Conservation (phyloP, 768 basidiomycete genomes). For the Cantharellus anzutake region DNA sequence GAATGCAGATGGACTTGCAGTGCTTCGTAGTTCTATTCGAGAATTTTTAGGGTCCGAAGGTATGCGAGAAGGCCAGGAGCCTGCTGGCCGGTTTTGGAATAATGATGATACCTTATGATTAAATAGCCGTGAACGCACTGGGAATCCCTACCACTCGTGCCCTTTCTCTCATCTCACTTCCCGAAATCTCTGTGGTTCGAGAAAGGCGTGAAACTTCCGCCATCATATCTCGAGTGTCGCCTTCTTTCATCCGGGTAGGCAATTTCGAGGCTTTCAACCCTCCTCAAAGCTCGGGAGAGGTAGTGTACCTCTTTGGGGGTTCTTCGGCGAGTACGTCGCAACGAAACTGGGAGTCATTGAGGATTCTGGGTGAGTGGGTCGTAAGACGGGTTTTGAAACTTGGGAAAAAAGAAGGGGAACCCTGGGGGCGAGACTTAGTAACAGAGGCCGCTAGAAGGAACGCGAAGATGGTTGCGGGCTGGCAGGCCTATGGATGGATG, state of each 20-base stretch:
- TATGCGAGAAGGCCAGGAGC: constrained; percentile 14
- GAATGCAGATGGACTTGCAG: constrained; percentile 84
- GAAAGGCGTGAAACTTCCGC: constrained; percentile 55
- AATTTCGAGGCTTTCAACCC: constrained; percentile 75
- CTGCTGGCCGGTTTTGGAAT: neutral
- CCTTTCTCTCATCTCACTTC: constrained; percentile 57
- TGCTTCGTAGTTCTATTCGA: constrained; percentile 82
- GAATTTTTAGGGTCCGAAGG: constrained; percentile 92
- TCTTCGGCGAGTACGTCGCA: constrained; percentile 2
- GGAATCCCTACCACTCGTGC: constrained; percentile 78
- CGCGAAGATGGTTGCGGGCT: constrained; percentile 80
- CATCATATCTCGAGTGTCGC: constrained; percentile 63
- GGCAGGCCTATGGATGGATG: constrained; percentile 93
- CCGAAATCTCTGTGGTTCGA: constrained; percentile 50
- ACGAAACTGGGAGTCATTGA: constrained; percentile 48
- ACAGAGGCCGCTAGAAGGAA: constrained; percentile 69
- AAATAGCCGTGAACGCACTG: constrained; percentile 55
- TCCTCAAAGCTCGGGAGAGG: constrained; percentile 28
- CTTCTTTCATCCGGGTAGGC: constrained; percentile 84
- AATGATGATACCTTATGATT: neutral
- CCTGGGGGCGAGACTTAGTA: constrained; percentile 57
- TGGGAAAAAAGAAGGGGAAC: constrained; percentile 20
- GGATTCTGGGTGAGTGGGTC: constrained; percentile 61
- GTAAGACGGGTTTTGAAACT: constrained; percentile 34
- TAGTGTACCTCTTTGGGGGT: neutral